Conservation (phyloP, 139 green algal species). For the Astrephomene gubernaculifera region DNA sequence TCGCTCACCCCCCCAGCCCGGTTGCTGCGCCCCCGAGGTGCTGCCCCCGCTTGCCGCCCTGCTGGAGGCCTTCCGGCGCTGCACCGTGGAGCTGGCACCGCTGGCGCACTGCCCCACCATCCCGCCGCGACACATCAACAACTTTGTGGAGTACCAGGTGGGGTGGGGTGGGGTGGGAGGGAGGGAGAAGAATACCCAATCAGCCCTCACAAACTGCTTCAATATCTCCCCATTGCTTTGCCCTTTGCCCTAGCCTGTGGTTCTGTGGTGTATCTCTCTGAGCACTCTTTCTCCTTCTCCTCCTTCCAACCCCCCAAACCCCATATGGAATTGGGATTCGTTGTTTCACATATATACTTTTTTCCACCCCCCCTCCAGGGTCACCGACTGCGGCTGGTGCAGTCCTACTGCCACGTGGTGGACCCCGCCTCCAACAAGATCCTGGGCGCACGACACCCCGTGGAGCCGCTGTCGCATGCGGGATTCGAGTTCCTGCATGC, state of each 20-base stretch:
- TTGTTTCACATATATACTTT: no score
- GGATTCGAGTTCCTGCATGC: constrained; percentile 62
- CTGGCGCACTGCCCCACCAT: constrained; percentile 57
- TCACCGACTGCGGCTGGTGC: constrained; percentile 55
- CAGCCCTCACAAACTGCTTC: no score
- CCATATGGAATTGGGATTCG: no score
- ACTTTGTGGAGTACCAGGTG: constrained; percentile 72
- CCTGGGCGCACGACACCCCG: constrained; percentile 39
- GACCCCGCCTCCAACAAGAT: constrained; percentile 45
- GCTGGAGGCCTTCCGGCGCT: constrained; percentile 59
- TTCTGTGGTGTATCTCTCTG: background rate
- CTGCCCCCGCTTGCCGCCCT: constrained; percentile 50
- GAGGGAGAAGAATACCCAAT: no score
- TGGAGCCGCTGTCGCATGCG: constrained; percentile 55
- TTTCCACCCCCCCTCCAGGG: constrained; percentile 45
- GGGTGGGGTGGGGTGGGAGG: background rate
- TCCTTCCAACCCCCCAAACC: background rate
- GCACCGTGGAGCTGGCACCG: constrained; percentile 57
- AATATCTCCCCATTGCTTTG: no score
- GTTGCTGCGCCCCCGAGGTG: constrained; percentile 46
- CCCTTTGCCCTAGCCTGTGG: no score
- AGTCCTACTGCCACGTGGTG: constrained; percentile 58
- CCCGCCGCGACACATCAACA: constrained; percentile 65
- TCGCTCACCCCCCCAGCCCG: constrained; percentile 17
- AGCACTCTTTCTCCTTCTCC: background rate